Percentiles rank a stretch among this genome's conserved stretches.
Evolutionary conservation across 2,329 filamentous ascomycete genomes (phyloP).

Genomic region (Diaporthe sp.): DNA sequence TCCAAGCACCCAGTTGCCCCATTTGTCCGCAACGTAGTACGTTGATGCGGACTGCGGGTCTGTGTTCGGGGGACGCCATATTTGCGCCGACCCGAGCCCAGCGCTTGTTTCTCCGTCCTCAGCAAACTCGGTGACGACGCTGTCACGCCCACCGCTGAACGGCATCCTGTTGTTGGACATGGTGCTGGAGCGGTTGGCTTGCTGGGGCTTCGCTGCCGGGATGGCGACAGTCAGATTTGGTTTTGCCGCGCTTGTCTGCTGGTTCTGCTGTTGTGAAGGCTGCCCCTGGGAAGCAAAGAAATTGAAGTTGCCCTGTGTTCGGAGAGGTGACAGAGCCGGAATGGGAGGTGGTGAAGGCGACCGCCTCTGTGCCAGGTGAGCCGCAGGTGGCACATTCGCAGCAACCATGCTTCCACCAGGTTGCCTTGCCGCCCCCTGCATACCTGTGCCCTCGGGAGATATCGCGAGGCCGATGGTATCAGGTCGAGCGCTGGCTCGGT

Average conservation of each 20-base stretch:
- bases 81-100: constrained; percentile 47
- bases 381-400: constrained; percentile 1
- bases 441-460: constrained; percentile 44
- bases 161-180: constrained; percentile 27
- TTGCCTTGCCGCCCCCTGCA: constrained; percentile 8
- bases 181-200: constrained; percentile 21
- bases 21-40: constrained; percentile 62
- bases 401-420: constrained; percentile 34
- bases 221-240: constrained; percentile 56
- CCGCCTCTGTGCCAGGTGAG: not conserved
- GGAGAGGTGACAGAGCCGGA: constrained; percentile 28
- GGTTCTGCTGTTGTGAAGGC: constrained; percentile 37
- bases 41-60: constrained; percentile 57
- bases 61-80: constrained; percentile 61
- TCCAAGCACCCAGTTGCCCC: constrained; percentile 64
- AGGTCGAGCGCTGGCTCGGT: constrained; percentile 42
- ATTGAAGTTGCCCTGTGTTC: constrained; percentile 26
- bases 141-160: constrained; percentile 46
- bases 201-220: constrained; percentile 36
- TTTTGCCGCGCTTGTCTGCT: constrained; percentile 41
- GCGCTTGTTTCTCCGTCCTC: constrained; percentile 55
- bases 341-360: constrained; percentile 22
- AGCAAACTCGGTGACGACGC: constrained; percentile 64
- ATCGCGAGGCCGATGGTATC: constrained; percentile 58
- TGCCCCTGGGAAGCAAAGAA: constrained; percentile 13